These are phyloP conservation scores for Colletotrichum salicis DNA, from an alignment of 2,329 filamentous ascomycete genomes.

Conservation along the genomic window DNA sequence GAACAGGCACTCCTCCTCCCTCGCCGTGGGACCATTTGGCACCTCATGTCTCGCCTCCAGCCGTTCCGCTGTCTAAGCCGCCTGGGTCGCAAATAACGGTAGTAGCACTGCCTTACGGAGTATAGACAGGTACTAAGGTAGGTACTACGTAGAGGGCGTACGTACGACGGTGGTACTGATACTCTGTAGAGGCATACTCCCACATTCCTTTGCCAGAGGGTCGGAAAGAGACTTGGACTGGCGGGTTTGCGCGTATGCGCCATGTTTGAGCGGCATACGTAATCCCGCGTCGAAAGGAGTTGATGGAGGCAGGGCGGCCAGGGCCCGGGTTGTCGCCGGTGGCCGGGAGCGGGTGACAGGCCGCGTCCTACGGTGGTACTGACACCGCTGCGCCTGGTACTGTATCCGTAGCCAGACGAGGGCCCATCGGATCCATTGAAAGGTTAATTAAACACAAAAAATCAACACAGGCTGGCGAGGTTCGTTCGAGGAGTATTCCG, in stretches of 20 bases:
- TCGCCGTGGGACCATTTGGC: neutral
- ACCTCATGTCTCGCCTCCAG: neutral
- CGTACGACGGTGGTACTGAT: neutral
- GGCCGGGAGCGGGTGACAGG: slow-evolving; percentile 17
- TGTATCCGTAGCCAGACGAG: neutral
- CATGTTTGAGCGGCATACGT: slow-evolving; percentile 27
- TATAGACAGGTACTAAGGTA: neutral
- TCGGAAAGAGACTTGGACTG: neutral
- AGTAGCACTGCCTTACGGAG: neutral
- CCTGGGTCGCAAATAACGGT: neutral
- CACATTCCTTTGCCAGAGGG: slow-evolving; percentile 7
- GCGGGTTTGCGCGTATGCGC: slow-evolving; percentile 11
- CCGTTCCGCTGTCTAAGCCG: neutral
- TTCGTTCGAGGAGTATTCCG: neutral
- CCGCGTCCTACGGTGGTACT: slow-evolving; percentile 1
- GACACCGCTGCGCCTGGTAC: neutral
- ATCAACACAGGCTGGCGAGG: neutral
- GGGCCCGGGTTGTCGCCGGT: slow-evolving; percentile 7
- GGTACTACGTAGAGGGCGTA: neutral
- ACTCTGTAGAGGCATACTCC: neutral
- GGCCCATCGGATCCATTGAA: too few species aligned
- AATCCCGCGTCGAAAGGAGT: slow-evolving; percentile 25
- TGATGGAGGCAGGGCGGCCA: neutral
- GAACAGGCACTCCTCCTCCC: neutral
- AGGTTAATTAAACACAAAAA: slow-evolving; percentile 2